phyloP scores from a whole-genome alignment of 352 stramenopile genomes.

The Globisporangium recalcitrans region DNA sequence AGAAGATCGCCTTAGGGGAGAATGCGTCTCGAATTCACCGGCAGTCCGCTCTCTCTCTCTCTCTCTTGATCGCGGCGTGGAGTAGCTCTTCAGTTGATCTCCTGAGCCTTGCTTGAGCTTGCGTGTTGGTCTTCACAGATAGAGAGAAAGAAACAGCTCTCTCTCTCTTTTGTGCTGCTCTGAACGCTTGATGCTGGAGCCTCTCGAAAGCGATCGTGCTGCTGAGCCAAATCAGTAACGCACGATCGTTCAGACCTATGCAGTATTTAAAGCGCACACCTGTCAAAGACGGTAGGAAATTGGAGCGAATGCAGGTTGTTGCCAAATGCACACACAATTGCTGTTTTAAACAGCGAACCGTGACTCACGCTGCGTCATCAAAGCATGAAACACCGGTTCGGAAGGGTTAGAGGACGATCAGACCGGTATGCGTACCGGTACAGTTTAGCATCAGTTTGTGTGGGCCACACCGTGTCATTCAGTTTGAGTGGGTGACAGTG shows the following conservation, averaged over 20 bases:
- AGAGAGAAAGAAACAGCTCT: constrained; percentile 12
- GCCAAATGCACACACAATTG: neutral
- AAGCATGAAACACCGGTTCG: neutral
- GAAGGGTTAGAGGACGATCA: neutral
- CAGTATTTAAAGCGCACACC: neutral
- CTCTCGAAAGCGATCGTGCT: neutral
- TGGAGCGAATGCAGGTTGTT: neutral
- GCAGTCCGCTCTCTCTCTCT: neutral
- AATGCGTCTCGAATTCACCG: neutral
- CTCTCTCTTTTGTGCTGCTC: neutral
- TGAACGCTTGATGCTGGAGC: neutral
- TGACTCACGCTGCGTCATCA: constrained; percentile 1
- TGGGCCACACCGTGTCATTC: neutral
- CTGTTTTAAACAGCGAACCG: neutral
- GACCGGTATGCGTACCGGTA: neutral
- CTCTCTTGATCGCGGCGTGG: neutral
- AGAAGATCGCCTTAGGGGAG: neutral
- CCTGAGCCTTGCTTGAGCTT: neutral
- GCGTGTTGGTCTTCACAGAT: constrained; percentile 2
- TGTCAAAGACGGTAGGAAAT: neutral
- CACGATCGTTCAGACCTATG: neutral
- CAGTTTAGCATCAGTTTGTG: neutral
- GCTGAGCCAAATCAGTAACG: neutral
- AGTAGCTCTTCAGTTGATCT: neutral
- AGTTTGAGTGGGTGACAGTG: constrained; percentile 7